These are phyloP conservation scores for Aureobasidium zeae DNA, from an alignment of 2,329 filamentous ascomycete species.

Conservation along the genomic window DNA sequence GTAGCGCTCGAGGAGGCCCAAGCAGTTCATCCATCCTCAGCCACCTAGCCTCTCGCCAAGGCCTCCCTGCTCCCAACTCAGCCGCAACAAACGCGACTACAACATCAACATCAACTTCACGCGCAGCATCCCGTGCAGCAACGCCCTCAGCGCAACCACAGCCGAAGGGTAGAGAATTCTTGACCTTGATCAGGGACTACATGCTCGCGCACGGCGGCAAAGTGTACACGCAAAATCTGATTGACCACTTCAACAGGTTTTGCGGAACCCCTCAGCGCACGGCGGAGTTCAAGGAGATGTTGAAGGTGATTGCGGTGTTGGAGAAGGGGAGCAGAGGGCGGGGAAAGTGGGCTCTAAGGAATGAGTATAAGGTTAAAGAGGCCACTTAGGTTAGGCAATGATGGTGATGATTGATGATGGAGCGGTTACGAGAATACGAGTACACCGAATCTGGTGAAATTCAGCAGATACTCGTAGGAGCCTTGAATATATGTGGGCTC, in stretches of 20 bases:
- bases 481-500: too few species aligned
- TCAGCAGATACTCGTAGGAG: too few species aligned
- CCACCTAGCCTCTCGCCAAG: slow-evolving; percentile 36
- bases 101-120: slow-evolving; percentile 25
- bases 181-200: slow-evolving; percentile 61
- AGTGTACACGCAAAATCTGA: slow-evolving; percentile 73
- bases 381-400: not conserved
- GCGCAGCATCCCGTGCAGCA: slow-evolving; percentile 21
- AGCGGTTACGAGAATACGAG: too few species aligned
- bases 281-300: slow-evolving; percentile 70
- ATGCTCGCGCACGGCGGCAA: slow-evolving; percentile 67
- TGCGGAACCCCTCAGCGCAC: slow-evolving; percentile 61
- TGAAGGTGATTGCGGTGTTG: slow-evolving; percentile 66
- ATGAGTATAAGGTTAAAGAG: slow-evolving; percentile 41
- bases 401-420: not conserved
- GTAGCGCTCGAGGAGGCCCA: slow-evolving; percentile 22
- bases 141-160: slow-evolving; percentile 22
- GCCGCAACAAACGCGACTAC: slow-evolving; percentile 17
- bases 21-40: slow-evolving; percentile 35
- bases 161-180: slow-evolving; percentile 35
- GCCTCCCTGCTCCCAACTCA: slow-evolving; percentile 15
- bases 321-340: slow-evolving; percentile 45
- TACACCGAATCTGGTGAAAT: too few species aligned
- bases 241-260: slow-evolving; percentile 80
- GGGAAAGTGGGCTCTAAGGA: slow-evolving; percentile 51